phyloP scores from a whole-genome alignment of 2,329 filamentous ascomycete species.

The Periconia sp. region DNA sequence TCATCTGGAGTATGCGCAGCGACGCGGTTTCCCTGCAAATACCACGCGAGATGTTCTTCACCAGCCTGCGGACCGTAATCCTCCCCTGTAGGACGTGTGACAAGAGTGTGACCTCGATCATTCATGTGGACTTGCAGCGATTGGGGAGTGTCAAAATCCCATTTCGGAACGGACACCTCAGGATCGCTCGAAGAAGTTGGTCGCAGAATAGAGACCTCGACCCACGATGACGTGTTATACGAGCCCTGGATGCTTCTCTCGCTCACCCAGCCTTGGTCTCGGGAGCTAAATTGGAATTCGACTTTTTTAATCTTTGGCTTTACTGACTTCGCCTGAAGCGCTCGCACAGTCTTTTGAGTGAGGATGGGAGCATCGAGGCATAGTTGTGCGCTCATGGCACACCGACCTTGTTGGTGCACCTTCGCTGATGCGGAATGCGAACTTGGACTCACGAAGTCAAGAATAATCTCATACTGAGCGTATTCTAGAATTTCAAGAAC shows the following conservation, averaged over 20 bases:
- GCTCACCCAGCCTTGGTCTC: constrained; percentile 43
- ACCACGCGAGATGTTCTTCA: constrained; percentile 36
- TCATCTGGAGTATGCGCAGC: constrained; percentile 8
- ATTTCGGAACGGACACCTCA: constrained; percentile 8
- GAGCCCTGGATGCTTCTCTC: constrained; percentile 30
- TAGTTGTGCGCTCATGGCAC: constrained; percentile 18
- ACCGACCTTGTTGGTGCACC: background rate
- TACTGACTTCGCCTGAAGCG: constrained; percentile 16
- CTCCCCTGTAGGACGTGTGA: constrained; percentile 21
- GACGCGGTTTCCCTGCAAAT: constrained; percentile 40
- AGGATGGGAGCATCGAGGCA: constrained; percentile 24
- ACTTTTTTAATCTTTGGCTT: constrained; percentile 28
- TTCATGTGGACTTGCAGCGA: background rate
- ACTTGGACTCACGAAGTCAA: constrained; percentile 4
- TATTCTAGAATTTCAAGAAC: constrained; percentile 33
- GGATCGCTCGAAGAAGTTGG: no score
- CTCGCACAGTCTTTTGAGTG: constrained; percentile 8
- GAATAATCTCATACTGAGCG: constrained; percentile 32
- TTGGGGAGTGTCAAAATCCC: constrained; percentile 1
- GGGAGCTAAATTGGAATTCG: constrained; percentile 28
- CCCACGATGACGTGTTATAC: constrained; percentile 39
- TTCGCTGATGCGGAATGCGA: constrained; percentile 4
- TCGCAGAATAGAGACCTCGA: constrained; percentile 39
- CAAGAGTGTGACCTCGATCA: constrained; percentile 12
- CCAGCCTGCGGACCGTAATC: constrained; percentile 28